Conservation (phyloP, 2,329 filamentous ascomycete species). For the Xylariaceae sp. region DNA sequence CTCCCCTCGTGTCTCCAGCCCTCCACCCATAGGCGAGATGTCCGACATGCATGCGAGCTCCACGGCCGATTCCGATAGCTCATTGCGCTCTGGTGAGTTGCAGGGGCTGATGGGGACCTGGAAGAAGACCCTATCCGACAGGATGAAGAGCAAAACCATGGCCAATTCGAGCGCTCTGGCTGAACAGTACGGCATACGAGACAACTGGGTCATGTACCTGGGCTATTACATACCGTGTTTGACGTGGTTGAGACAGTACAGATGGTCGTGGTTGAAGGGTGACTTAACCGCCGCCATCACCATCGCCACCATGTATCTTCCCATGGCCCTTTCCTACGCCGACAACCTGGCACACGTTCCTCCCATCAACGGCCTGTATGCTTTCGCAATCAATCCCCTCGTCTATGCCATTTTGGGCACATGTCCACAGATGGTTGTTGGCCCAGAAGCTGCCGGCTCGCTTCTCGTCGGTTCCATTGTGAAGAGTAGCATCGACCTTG, state of each 20-base stretch:
- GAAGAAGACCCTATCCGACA: conserved; percentile 53
- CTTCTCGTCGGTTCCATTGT: conserved; percentile 87
- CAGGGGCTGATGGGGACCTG: conserved; percentile 45
- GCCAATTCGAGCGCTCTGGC: conserved; percentile 74
- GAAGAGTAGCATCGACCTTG: conserved; percentile 72
- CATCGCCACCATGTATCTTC: conserved; percentile 98
- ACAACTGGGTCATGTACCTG: conserved; percentile 80
- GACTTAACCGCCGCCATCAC: conserved; percentile 88
- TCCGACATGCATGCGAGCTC: conserved; percentile 34
- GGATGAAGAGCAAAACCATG: conserved; percentile 66
- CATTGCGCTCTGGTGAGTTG: conserved; percentile 41
- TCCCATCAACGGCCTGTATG: conserved; percentile 90
- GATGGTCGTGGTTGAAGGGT: conserved; percentile 77
- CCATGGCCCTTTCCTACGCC: conserved; percentile 92
- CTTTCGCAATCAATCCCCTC: conserved; percentile 89
- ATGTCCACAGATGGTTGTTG: conserved; percentile 90
- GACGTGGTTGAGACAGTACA: conserved; percentile 89
- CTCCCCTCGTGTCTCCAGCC: conserved; percentile 65
- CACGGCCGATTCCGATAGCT: conserved; percentile 39
- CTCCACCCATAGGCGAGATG: conserved; percentile 39
- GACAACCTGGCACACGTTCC: conserved; percentile 91
- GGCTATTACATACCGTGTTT: conserved; percentile 91
- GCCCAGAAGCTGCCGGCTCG: conserved; percentile 91
- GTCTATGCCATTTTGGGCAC: conserved; percentile 91
- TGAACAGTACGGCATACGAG: conserved; percentile 71